Percentiles rank a stretch among this genome's conserved stretches.
Conservation (phyloP, 164 flowering plant species). For the Chloranthus sessilifolius region DNA sequence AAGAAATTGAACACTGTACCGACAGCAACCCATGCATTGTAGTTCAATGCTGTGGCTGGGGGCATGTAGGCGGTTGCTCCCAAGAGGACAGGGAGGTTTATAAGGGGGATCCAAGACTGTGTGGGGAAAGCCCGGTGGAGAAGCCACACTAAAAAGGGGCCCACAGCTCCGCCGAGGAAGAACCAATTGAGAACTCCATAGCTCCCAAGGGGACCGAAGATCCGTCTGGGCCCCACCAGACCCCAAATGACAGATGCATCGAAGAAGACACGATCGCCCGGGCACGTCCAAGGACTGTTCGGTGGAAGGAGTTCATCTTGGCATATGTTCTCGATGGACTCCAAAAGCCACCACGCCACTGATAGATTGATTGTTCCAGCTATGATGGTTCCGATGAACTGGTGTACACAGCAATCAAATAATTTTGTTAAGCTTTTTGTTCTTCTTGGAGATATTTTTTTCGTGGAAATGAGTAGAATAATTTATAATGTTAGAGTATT, state of each 20-base stretch:
- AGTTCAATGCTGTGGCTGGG: slow-evolving; percentile 78
- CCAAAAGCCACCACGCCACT: slow-evolving; percentile 66
- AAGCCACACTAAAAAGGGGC: slow-evolving; percentile 73
- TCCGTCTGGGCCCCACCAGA: slow-evolving; percentile 74
- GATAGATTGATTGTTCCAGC: slow-evolving; percentile 56
- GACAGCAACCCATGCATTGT: slow-evolving; percentile 67
- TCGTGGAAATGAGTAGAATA: too few species aligned
- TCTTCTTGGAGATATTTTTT: too few species aligned
- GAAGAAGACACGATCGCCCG: slow-evolving; percentile 78
- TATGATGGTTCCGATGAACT: slow-evolving; percentile 65
- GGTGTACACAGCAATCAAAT: too few species aligned
- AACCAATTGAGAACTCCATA: slow-evolving; percentile 81
- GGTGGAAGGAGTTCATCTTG: slow-evolving; percentile 40
- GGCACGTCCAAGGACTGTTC: slow-evolving; percentile 81
- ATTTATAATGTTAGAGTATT: too few species aligned
- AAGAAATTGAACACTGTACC: slow-evolving; percentile 88
- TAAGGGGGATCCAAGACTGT: slow-evolving; percentile 76
- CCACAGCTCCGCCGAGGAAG: slow-evolving; percentile 81
- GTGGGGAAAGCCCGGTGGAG: slow-evolving; percentile 73
- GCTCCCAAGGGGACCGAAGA: slow-evolving; percentile 66
- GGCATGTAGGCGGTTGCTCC: slow-evolving; percentile 86
- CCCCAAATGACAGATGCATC: slow-evolving; percentile 98
- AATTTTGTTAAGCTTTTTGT: too few species aligned
- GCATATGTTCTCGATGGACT: slow-evolving; percentile 53
- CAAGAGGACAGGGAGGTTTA: slow-evolving; percentile 82